Evolutionary conservation across 768 basidiomycete species (phyloP), one percentile per base, ranked within the genome.

Genomic region (Mycena haematopus): DNA sequence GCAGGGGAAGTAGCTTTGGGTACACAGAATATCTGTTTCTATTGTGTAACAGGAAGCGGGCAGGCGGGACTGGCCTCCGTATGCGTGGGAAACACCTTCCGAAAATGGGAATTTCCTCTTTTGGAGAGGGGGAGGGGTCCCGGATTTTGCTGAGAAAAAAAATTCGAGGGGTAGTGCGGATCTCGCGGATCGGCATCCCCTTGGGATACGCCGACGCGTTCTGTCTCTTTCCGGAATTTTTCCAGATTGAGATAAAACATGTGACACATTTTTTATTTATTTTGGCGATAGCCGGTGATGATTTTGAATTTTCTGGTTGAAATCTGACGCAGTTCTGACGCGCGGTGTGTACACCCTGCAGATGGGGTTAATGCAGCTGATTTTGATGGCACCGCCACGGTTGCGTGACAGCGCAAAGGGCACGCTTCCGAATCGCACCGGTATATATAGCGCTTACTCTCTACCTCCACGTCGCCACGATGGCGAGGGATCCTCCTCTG

Each of bases 401-500:
- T 19, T 35, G 56, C 45, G 52, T 60, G 59, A 60, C 59, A 40
- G 24, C 52, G 33, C 35, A 36, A 49, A n/a, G 49, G 47, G 56
- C 11, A 50, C n/a, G 9, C 21, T 27, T 44, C n/a, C n/a, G n/a
- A n/a, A n/a, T n/a, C 33, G 22, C 7, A 7, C 4, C 9, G 24
- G 11, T 9, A n/a, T 27, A 13, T 19, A 17, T 15, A 8, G 1
- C 36, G 8, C 11, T n/a, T 36, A 8, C 53, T 35, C 36, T 42
- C 51, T 31, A 40, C 15, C 45, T 52, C 22, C 19, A 38, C 52
- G 4, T 53, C 52, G 59, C 44, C 22, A 29, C 38, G 45, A 87
- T 87, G 85, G 78, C 84, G 52, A 79, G 78, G 71, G 79, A 77
- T 53, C 74, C 79, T 6, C 75, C 82, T 6, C 54, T 83, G 61